Evolutionary conservation across 352 stramenopile species (phyloP).

Genomic region (Sclerospora graminicola): DNA sequence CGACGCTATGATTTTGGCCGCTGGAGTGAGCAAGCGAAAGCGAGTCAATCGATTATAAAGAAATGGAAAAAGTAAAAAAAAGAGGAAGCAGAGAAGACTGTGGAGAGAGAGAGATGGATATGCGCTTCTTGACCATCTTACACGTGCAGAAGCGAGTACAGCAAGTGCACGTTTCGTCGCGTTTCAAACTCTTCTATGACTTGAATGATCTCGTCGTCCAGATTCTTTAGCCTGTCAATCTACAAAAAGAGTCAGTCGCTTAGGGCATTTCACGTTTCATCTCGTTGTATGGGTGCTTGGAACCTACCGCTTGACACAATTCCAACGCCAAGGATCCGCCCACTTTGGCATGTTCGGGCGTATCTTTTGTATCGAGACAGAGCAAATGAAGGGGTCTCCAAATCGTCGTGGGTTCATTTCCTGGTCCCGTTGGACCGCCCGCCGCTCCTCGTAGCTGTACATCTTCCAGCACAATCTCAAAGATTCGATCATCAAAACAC

Average conservation of each 20-base stretch:
- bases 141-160: conserved; percentile 58
- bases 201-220: conserved; percentile 40
- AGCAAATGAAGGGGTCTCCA: conserved; percentile 73
- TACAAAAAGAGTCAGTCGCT: conserved; percentile 8
- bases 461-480: conserved; percentile 80
- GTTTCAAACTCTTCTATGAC: conserved; percentile 50
- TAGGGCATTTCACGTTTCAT: too few relatives aligned
- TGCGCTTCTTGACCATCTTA: conserved; percentile 15
- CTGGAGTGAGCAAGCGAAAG: conserved; percentile 25
- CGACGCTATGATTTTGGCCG: conserved; percentile 23
- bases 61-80: conserved; percentile 26
- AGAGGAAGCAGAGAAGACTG: too few relatives aligned
- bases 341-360: conserved; percentile 75
- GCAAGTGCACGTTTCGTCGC: conserved; percentile 45
- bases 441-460: conserved; percentile 44
- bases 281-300: too few relatives aligned
- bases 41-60: conserved; percentile 24
- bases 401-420: conserved; percentile 27
- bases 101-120: too few relatives aligned
- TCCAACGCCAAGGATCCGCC: conserved; percentile 70
- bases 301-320: conserved; percentile 48
- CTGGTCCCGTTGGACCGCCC: conserved; percentile 10
- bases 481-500: conserved; percentile 88
- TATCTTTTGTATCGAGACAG: conserved; percentile 85
- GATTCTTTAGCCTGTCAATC: conserved; percentile 38